Evolutionary conservation across 2,329 filamentous ascomycete genomes (phyloP), one percentile per base, ranked within the genome.

Genomic region (Ceratocystis huliohia): DNA sequence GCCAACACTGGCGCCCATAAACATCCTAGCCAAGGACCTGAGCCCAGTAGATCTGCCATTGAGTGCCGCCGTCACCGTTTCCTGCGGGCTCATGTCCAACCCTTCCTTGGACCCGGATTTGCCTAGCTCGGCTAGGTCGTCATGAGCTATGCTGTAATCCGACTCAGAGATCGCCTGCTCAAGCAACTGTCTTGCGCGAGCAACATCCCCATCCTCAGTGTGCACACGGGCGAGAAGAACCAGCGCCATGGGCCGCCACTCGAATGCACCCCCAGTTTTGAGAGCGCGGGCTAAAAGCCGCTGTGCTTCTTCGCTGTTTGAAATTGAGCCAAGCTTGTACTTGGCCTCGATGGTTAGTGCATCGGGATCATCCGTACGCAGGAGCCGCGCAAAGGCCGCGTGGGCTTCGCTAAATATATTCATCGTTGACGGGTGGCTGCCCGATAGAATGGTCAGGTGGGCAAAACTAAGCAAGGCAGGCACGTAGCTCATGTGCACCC

Each of bases 311-410:
- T 53, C 66, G n/a, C 20, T 65, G 37, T 3, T 13, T 3, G 20
- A 61, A 3, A 37, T 37, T n/a, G 28, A 30, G 45, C 22, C 25
- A 2, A 17, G 48, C 17, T 68, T 15, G 37, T 66, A 59, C 56
- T 65, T 65, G 45, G 68, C 76, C 53, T 76, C 72, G 7, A 72
- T 70, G 3, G 73, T 72, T 25, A 77, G 70, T 41, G 75, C 76
- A 57, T 78, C 71, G 2, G 74, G 70, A 46, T 78, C 2, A 74
- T 65, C 1, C 71, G 72, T 10, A 6, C 41, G 59, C 3, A 61
- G n/a, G 46, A 64, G 64, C 10, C 28, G 30, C 33, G 13, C 7
- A 33, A 41, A 61, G 22, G 48, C 62, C 15, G 17, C 17, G 25
- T 22, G 46, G 45, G 53, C 48, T 22, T 59, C 59, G n/a, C n/a